Base-by-base conservation (phyloP, 2,329 filamentous ascomycete species). In the Monilinia vaccinii-corymbosi region DNA sequence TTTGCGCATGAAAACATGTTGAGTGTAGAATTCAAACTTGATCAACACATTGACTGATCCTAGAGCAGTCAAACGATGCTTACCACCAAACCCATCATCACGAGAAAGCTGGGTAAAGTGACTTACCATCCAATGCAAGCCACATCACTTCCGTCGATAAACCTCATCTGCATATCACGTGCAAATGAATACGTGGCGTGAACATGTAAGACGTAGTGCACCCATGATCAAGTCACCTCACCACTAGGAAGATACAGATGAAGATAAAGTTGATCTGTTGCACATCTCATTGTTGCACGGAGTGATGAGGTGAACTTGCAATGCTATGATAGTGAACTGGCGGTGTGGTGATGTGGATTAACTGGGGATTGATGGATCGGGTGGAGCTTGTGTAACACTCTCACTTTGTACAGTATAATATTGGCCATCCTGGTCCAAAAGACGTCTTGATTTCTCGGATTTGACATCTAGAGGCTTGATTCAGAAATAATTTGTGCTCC, bases 401-500 rank as follows among this genome's bases (percentile, higher is more conserved):
- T 36, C n/a, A 46, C 7, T 44, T n/a, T 38, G 44, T 46, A 25
- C 8, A 6, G 44, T 46, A 25, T 13, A n/a, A n/a, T 13, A 36
- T 38, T 25, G 16, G 31, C 21, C 14, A 32, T 52, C 31, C 4
- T 44, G 14, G 16, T 34, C 47, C 34, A 44, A 32, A 51, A 51
- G 16, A 48, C 31, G 23, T 51, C 18, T 50, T 51, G 14, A 13
- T n/a, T 25, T 40, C 16, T 40, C 10, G 16, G 16, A 25, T n/a
- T n/a, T n/a, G 28, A 53, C 10, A 59, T 25, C 18, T 21, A 23
- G 38, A 21, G 11, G 11, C n/a, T 10, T 32, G 7, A 23, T 31
- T 56, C 25, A 71, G 56, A 67, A 71, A 62, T 70, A 71, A 50
- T 65, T 65, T n/a, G 65, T 58, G 38, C 60, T 65, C 3, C 68